Percentiles rank a stretch among this genome's conserved stretches.
phyloP scores from a whole-genome alignment of 1,284 basidiomycete species.

The Golubevia pallescens region DNA sequence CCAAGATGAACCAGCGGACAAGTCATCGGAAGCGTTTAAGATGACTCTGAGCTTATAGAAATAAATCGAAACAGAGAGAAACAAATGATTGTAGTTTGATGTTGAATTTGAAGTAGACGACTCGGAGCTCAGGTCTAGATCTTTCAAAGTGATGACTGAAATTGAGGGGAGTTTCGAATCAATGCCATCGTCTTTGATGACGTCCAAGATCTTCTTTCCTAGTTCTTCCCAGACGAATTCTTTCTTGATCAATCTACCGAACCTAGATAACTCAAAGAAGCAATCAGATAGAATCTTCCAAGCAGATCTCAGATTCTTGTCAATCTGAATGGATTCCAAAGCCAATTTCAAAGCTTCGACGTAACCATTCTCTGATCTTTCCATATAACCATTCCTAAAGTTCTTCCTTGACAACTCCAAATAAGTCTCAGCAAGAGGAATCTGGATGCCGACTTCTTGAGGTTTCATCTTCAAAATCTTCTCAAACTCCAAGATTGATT shows the following conservation, averaged over 20 bases:
- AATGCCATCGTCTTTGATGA: slow-evolving; percentile 25
- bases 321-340: neutral
- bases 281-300: slow-evolving; percentile 58
- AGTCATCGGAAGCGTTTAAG: slow-evolving; percentile 36
- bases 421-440: too few species aligned
- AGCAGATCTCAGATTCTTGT: slow-evolving; percentile 24
- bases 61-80: slow-evolving; percentile 26
- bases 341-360: neutral
- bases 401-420: too few species aligned
- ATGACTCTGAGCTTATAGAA: slow-evolving; percentile 51
- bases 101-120: neutral
- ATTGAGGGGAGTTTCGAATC: slow-evolving; percentile 45
- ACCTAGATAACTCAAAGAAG: slow-evolving; percentile 26
- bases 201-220: slow-evolving; percentile 16
- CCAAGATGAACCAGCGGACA: slow-evolving; percentile 47
- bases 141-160: slow-evolving; percentile 19
- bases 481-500: too few species aligned
- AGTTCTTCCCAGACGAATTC: neutral
- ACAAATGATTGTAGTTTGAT: slow-evolving; percentile 3
- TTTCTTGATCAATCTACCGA: neutral
- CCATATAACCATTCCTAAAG: too few species aligned
- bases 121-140: slow-evolving; percentile 13
- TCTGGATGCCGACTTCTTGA: too few species aligned
- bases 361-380: too few species aligned
- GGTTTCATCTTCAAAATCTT: too few species aligned